Conservation (phyloP, 352 stramenopile genomes). For the Phytophthora boehmeriae region DNA sequence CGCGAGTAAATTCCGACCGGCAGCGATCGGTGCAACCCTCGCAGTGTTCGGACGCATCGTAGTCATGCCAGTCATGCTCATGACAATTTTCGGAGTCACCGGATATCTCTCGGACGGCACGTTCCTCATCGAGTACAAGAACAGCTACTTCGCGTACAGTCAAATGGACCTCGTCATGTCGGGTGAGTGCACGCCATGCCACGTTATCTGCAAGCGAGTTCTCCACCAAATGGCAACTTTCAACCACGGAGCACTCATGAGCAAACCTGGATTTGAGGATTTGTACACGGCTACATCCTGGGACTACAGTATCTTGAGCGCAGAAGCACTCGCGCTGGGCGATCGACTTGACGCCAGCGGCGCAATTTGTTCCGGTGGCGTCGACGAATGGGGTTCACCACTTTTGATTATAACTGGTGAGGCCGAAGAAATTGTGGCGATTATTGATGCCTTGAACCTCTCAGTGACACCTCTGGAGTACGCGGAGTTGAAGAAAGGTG, state of each 20-base stretch:
- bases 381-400: conserved; percentile 34
- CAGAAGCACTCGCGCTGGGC: conserved; percentile 13
- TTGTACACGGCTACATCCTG: conserved; percentile 23
- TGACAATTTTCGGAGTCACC: conserved; percentile 21
- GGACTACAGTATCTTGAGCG: conserved; percentile 24
- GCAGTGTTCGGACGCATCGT: conserved; percentile 33
- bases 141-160: conserved; percentile 44
- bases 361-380: conserved; percentile 27
- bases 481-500: conserved; percentile 16
- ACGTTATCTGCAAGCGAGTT: conserved; percentile 20
- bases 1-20: conserved; percentile 22
- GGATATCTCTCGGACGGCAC: conserved; percentile 27
- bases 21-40: conserved; percentile 25
- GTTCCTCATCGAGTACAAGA: conserved; percentile 34
- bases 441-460: conserved; percentile 16
- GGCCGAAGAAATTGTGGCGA: conserved; percentile 17
- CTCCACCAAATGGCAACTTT: conserved; percentile 23
- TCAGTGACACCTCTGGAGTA: conserved; percentile 22
- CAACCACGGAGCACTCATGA: conserved; percentile 23
- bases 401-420: conserved; percentile 27
- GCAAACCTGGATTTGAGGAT: conserved; percentile 33
- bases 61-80: conserved; percentile 30
- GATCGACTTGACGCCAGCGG: conserved; percentile 24
- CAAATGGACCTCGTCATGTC: conserved; percentile 35
- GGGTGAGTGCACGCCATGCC: conserved; percentile 24